Conservation (phyloP, 306 rosid genomes). For the Vigna mungo region DNA sequence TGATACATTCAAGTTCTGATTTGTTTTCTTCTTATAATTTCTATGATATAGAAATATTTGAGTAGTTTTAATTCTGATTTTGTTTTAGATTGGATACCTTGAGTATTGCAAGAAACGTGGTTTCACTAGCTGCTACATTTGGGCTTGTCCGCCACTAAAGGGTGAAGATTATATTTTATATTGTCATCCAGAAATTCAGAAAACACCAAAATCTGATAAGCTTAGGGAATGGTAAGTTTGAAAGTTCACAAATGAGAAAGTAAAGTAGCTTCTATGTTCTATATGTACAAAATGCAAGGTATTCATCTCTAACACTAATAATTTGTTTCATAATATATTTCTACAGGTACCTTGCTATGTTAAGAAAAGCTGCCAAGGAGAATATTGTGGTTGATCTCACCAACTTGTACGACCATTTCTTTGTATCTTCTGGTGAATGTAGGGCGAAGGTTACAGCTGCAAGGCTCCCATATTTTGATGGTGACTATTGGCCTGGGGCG, state of each 20-base stretch:
- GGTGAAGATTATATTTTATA: constrained; percentile 99
- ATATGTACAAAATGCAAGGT: constrained; percentile 8
- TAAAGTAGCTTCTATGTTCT: constrained; percentile 23
- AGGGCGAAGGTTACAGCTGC: constrained; percentile 95
- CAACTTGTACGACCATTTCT: constrained; percentile 94
- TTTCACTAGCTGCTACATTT: constrained; percentile 95
- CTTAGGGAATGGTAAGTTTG: constrained; percentile 93
- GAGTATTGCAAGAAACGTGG: constrained; percentile 97
- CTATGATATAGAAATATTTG: background rate
- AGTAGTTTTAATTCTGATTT: constrained; percentile 23
- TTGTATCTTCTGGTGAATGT: constrained; percentile 81
- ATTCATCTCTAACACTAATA: constrained; percentile 40
- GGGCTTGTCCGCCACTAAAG: constrained; percentile 99
- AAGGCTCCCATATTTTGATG: constrained; percentile 97
- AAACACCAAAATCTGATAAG: constrained; percentile 99
- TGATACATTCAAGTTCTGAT: constrained; percentile 35
- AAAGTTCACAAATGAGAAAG: constrained; percentile 11
- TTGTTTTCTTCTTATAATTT: constrained; percentile 2
- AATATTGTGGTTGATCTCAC: constrained; percentile 83
- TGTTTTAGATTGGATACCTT: constrained; percentile 89
- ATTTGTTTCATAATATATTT: constrained; percentile 38
- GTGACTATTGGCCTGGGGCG: constrained; percentile 99
- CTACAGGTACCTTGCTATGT: constrained; percentile 90
- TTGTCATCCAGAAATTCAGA: constrained; percentile 99
- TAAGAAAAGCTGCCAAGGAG: constrained; percentile 92